These are phyloP conservation scores for Cutaneotrichosporon arboriforme DNA, from an alignment of 1,284 basidiomycete species.

Conservation along the genomic window DNA sequence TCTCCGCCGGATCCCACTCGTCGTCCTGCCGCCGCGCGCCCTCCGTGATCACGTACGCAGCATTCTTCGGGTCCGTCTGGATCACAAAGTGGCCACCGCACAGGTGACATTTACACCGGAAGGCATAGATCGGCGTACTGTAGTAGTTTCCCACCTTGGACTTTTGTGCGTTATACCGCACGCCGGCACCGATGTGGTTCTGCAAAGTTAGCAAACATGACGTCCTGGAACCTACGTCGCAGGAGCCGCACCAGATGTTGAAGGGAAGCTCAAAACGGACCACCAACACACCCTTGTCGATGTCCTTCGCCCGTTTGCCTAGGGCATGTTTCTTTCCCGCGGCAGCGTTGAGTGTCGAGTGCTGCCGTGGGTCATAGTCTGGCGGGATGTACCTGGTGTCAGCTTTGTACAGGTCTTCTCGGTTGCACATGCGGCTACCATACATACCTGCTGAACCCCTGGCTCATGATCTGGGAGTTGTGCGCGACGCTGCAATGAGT, in stretches of 20 bases:
- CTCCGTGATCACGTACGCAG: slow-evolving; percentile 82
- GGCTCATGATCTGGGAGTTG: slow-evolving; percentile 24
- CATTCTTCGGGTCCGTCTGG: slow-evolving; percentile 94
- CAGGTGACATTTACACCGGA: slow-evolving; percentile 93
- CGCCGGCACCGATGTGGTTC: slow-evolving; percentile 92
- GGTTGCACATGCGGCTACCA: too few relatives aligned
- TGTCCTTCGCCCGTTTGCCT: slow-evolving; percentile 78
- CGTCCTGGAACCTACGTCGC: slow-evolving; percentile 53
- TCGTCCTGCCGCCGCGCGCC: slow-evolving; percentile 87
- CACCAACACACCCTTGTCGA: slow-evolving; percentile 89
- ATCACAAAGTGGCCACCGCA: slow-evolving; percentile 95
- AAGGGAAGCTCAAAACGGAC: slow-evolving; percentile 88
- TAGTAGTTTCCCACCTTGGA: slow-evolving; percentile 93
- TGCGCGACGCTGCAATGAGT: background rate
- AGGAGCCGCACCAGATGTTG: slow-evolving; percentile 95
- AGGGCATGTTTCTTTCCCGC: slow-evolving; percentile 80
- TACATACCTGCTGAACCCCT: slow-evolving; percentile 65
- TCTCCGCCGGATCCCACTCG: slow-evolving; percentile 93
- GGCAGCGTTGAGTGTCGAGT: slow-evolving; percentile 74
- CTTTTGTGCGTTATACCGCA: slow-evolving; percentile 98
- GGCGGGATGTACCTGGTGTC: slow-evolving; percentile 79
- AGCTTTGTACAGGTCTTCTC: slow-evolving; percentile 51
- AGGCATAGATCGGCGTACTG: slow-evolving; percentile 87
- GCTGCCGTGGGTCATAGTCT: slow-evolving; percentile 75
- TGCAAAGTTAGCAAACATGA: slow-evolving; percentile 11